Conservation (phyloP, 1,139 yeast genomes). For the Tardiomyces digboiensis region DNA sequence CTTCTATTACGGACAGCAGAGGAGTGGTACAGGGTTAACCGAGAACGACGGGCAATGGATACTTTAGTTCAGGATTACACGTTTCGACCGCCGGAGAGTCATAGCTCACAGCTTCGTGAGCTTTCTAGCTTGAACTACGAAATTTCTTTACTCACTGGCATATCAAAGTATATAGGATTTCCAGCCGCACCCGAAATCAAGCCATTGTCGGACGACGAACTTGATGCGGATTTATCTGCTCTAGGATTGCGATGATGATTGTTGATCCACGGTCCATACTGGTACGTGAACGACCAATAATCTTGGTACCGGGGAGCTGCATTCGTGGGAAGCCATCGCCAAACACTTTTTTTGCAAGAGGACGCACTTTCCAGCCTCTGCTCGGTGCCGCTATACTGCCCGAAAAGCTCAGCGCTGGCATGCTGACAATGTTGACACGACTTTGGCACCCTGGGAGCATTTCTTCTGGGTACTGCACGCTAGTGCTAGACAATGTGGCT, state of each 20-base stretch:
- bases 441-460: too few relatives aligned
- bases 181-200: constrained; percentile 49
- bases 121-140: constrained; percentile 47
- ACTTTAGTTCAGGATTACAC: constrained; percentile 46
- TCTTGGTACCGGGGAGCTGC: too few relatives aligned
- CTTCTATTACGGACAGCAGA: constrained; percentile 71
- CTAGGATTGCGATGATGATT: constrained; percentile 15
- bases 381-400: too few relatives aligned
- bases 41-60: constrained; percentile 82
- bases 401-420: too few relatives aligned
- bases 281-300: too few relatives aligned
- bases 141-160: constrained; percentile 46
- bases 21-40: constrained; percentile 86
- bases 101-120: constrained; percentile 39
- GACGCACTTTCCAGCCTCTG: too few relatives aligned
- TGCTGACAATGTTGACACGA: too few relatives aligned
- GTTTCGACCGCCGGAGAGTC: constrained; percentile 23
- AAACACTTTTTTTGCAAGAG: too few relatives aligned
- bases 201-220: constrained; percentile 32
- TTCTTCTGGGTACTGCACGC: too few relatives aligned
- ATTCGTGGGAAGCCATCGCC: too few relatives aligned
- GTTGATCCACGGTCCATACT: too few relatives aligned
- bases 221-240: constrained; percentile 20
- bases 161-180: constrained; percentile 50
- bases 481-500: too few relatives aligned